Conservation (phyloP, 1,284 basidiomycete species). For the Rhizopogon parksii region DNA sequence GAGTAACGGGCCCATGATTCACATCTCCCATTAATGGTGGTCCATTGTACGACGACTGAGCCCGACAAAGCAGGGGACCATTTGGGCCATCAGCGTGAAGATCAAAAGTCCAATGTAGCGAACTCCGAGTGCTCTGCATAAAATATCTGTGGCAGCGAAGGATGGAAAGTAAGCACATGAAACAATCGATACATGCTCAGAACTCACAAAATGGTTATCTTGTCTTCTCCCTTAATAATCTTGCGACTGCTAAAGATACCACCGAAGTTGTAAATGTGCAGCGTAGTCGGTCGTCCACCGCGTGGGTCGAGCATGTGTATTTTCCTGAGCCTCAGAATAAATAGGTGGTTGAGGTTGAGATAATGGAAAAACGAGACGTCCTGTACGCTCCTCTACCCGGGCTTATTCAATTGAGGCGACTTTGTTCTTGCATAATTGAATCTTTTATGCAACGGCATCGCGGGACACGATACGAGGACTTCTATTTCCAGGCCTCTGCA, state of each 20-base stretch:
- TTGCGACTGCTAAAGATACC: slow-evolving; percentile 19
- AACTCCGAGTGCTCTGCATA: slow-evolving; percentile 14
- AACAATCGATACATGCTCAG: not conserved
- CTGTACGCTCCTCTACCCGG: not conserved
- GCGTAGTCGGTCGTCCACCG: slow-evolving; percentile 6
- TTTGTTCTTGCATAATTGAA: not conserved
- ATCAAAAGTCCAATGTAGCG: slow-evolving; percentile 17
- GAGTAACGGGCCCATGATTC: slow-evolving; percentile 14
- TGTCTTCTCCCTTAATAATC: slow-evolving; percentile 21
- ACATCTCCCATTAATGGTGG: slow-evolving; percentile 12
- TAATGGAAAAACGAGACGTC: not conserved
- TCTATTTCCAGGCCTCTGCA: not conserved
- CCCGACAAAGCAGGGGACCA: slow-evolving; percentile 20
- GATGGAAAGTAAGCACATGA: not conserved
- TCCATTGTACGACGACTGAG: slow-evolving; percentile 24
- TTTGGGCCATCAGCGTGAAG: slow-evolving; percentile 16
- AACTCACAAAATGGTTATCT: slow-evolving; percentile 19
- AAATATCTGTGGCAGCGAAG: slow-evolving; percentile 19
- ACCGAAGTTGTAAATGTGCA: slow-evolving; percentile 24
- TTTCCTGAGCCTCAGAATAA: slow-evolving; percentile 1
- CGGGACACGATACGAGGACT: not conserved
- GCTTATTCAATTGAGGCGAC: not conserved
- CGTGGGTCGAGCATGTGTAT: slow-evolving; percentile 2
- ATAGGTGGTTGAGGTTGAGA: not conserved
- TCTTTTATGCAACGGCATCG: slow-evolving; percentile 6